Percentiles rank a stretch among this genome's conserved stretches.
phyloP scores from a whole-genome alignment of 495 filamentous ascomycete genomes.

The Neurospora sp. region DNA sequence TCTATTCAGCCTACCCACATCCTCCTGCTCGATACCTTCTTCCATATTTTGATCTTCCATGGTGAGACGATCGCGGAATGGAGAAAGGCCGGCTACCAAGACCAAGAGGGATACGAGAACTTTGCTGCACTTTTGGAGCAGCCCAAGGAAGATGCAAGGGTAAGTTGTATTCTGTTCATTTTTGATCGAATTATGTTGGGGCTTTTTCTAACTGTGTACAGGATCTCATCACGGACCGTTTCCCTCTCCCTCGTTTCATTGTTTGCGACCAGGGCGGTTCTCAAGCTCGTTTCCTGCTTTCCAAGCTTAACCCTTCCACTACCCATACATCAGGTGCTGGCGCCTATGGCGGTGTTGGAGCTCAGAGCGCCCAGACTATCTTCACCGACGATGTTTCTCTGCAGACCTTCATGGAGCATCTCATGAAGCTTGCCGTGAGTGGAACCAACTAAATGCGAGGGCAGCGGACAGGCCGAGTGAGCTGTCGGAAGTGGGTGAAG shows the following conservation, averaged over 20 bases:
- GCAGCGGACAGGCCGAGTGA: not conserved
- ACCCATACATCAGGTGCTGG: conserved; percentile 80
- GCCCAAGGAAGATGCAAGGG: conserved; percentile 96
- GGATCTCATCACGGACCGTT: conserved; percentile 95
- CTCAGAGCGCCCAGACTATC: conserved; percentile 91
- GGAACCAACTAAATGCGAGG: conserved; percentile 40
- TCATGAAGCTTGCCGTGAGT: conserved; percentile 81
- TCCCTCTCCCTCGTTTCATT: conserved; percentile 96
- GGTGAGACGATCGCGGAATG: conserved; percentile 97
- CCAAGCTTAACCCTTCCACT: conserved; percentile 95
- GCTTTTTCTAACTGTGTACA: conserved; percentile 26
- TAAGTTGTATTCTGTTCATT: conserved; percentile 31
- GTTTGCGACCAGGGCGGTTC: conserved; percentile 97
- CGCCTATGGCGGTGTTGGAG: conserved; percentile 73
- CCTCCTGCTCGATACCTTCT: conserved; percentile 94
- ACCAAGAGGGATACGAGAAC: conserved; percentile 97
- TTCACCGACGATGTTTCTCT: conserved; percentile 98
- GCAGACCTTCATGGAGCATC: conserved; percentile 98
- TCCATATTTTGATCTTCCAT: conserved; percentile 99
- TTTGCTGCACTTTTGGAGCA: conserved; percentile 79
- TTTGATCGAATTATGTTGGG: not conserved
- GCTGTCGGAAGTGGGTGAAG: not conserved
- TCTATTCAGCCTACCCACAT: conserved; percentile 93
- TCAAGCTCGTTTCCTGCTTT: conserved; percentile 93
- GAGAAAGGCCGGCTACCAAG: conserved; percentile 97